These are phyloP conservation scores for Tetrastigma voinierianum DNA, from an alignment of 164 flowering plant species.

Conservation along the genomic window DNA sequence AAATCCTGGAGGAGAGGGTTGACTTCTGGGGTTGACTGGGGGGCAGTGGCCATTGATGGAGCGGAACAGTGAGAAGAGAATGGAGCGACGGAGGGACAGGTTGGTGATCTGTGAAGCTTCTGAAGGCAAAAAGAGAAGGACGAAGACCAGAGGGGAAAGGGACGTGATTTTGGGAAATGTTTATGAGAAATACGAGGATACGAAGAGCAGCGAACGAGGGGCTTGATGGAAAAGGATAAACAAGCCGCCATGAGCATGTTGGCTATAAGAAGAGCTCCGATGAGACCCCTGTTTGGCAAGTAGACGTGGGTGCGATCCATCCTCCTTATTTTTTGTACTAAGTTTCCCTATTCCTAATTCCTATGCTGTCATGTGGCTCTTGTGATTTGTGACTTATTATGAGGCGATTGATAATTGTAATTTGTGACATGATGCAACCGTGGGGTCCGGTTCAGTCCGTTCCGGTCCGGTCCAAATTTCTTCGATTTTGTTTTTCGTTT, in stretches of 20 bases:
- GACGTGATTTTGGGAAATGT: constrained; percentile 43
- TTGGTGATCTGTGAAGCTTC: constrained; percentile 13
- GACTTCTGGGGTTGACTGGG: constrained; percentile 2
- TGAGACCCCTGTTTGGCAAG: not conserved
- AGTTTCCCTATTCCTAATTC: too few relatives aligned
- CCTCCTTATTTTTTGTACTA: too few relatives aligned
- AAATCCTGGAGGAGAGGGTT: constrained; percentile 73
- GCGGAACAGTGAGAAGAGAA: constrained; percentile 13
- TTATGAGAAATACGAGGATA: constrained; percentile 25
- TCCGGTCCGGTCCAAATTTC: too few relatives aligned
- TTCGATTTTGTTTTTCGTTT: too few relatives aligned
- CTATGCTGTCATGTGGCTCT: too few relatives aligned
- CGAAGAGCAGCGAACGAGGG: constrained; percentile 17
- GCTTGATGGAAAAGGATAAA: constrained; percentile 33
- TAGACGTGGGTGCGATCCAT: too few relatives aligned
- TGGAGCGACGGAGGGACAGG: constrained; percentile 4
- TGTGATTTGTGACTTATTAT: too few relatives aligned
- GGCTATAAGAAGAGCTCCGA: constrained; percentile 14
- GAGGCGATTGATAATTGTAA: too few relatives aligned
- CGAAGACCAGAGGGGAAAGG: constrained; percentile 85
- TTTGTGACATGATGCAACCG: too few relatives aligned
- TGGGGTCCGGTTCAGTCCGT: too few relatives aligned
- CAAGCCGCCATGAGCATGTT: constrained; percentile 40
- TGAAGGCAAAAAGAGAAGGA: constrained; percentile 72
- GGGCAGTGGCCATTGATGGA: constrained; percentile 16